Evolutionary conservation across 805 yeast species (phyloP).

Genomic region (Ogataea pini): DNA sequence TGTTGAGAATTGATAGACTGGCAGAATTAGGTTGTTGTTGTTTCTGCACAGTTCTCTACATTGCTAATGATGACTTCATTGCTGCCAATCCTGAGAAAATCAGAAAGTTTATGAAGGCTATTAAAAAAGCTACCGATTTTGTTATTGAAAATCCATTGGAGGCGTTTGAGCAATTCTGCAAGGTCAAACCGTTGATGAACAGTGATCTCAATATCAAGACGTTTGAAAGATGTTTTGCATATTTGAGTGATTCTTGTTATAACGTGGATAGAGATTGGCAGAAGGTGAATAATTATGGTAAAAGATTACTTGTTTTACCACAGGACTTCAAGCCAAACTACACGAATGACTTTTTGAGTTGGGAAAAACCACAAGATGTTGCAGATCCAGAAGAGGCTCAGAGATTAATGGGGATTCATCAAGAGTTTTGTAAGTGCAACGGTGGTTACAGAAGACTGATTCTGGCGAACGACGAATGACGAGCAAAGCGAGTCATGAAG

Average conservation of each 20-base stretch:
- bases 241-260: conserved; percentile 51
- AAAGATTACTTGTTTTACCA: conserved; percentile 53
- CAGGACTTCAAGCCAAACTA: conserved; percentile 51
- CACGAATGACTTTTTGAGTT: conserved; percentile 49
- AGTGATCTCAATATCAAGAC: conserved; percentile 43
- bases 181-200: conserved; percentile 50
- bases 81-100: conserved; percentile 48
- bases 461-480: conserved; percentile 20
- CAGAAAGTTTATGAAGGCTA: conserved; percentile 45
- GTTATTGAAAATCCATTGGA: conserved; percentile 44
- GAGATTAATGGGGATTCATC: conserved; percentile 46
- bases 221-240: conserved; percentile 56
- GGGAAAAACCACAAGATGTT: conserved; percentile 51
- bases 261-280: conserved; percentile 59
- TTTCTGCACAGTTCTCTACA: conserved; percentile 57
- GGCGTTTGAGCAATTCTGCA: conserved; percentile 48
- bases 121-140: conserved; percentile 52
- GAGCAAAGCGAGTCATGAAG: background rate
- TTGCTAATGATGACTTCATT: conserved; percentile 51
- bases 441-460: conserved; percentile 52
- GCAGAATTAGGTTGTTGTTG: conserved; percentile 62
- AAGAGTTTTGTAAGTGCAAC: conserved; percentile 45
- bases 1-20: conserved; percentile 56
- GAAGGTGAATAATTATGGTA: conserved; percentile 56
- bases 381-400: conserved; percentile 50